Base-by-base conservation (phyloP, 345 rosid genomes). In the Citrus mangshanensis region DNA sequence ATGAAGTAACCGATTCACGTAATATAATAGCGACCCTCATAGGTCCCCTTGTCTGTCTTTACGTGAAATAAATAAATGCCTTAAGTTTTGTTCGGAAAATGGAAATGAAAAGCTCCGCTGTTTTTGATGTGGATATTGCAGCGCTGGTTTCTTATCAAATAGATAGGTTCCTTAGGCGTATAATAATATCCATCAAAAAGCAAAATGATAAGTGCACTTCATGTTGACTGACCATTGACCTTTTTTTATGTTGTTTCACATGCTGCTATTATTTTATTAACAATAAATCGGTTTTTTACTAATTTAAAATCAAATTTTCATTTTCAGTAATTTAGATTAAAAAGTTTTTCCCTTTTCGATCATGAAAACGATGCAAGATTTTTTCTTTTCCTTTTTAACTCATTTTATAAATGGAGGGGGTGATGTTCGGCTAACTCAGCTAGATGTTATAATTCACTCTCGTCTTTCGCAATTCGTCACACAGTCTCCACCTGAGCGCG, bases 401-500 rank as follows among this genome's bases (percentile, higher is more conserved):
- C 51, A 7, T 40, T n/a, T 7, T 54, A 1, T 4, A 3, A 7
- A 28, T 19, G 66, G 6, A 7, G 70, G 46, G 60, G n/a, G 78
- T 42, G 70, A 42, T 30, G 7, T 25, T 46, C 64, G 6, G 70
- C 70, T 46, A 63, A 55, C 28, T 40, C 9, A 1, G 35, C 77
- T 18, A 27, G 19, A 30, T 9, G 14, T 46, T 10, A 22, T 30
- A 49, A 12, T 49, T 14, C 24, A 22, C 51, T 64, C 21, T 30
- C 46, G 61, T 58, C 51, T 42, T 42, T 12, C 16, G 14, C 51
- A 42, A 12, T 13, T 13, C 51, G 51, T 46, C 18, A 22, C 46
- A 4, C 22, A 32, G 49, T 55, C 79, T 54, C 55, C 55, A 5
- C 6, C 5, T 3, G 27, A 34, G 79, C 28, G 79, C 77, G 84